Base-by-base conservation (phyloP, 2,329 filamentous ascomycete genomes). In the Tolypocladium ophioglossoides region DNA sequence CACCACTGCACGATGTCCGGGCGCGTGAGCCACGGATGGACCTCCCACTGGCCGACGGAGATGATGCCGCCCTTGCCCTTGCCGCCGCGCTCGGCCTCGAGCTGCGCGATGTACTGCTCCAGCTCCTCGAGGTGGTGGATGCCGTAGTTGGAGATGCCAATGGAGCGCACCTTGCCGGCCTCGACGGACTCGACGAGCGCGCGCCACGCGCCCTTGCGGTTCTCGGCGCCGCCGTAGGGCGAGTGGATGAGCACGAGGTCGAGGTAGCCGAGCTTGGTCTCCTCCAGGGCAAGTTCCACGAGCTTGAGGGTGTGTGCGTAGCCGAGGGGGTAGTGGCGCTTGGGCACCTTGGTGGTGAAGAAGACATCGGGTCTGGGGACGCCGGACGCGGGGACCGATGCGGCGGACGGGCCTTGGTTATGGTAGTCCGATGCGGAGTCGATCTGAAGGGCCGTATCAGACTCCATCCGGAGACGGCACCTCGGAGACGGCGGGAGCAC, bases 1-100 rank as follows among this genome's bases (percentile, higher is more conserved):
- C 87, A 87, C 90, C 91, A 96, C 49, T 80, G 74, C 10, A 85
- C 83, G 57, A 96, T 89, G 64, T 96, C 90, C 24, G 77, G 73
- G n/a, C 91, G 78, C 10, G 84, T 78, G 44, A 91, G 82, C 91
- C 90, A 96, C 1, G 91, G 91, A 70, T 96, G 91, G 12, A 96
- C 73, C 71, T 96, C 91, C 70, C 87, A 90, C 71, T 96, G 91
- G 41, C 89, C 91, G 39, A 96, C 87, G 57, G 85, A 87, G 63
- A 96, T 79, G 41, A 89, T 74, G 27, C 89, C 89, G 47, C 82
- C 84, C 60, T 82, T 84, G 11, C 84, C 85, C 55, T 74, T 72
- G 1, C 81, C 82, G 48, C 83, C 78, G 46, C 79, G 77, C 67
- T 82, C 80, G 20, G 67, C 64, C 63, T 87, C 85, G 0, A 85